Evolutionary conservation across 2,329 filamentous ascomycete species (phyloP).

Genomic region (Pseudocercospora musae): DNA sequence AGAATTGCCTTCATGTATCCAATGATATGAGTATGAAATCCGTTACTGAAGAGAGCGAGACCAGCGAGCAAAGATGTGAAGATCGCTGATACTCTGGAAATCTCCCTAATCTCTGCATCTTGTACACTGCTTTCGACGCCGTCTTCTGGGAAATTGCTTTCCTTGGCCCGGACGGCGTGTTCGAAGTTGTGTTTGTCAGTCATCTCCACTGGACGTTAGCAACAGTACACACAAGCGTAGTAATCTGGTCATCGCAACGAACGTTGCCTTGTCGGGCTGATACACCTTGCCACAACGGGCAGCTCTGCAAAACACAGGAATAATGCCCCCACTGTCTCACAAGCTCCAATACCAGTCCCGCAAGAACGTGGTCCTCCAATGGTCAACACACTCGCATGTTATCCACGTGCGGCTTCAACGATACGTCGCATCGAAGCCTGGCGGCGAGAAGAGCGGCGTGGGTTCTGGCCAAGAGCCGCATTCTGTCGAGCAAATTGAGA

Average conservation of each 20-base stretch:
- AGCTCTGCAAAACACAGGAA: neutral
- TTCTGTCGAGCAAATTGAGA: neutral
- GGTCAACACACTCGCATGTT: neutral
- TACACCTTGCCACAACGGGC: neutral
- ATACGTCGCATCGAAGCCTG: neutral
- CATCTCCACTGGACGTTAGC: neutral
- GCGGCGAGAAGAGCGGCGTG: neutral
- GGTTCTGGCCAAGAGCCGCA: neutral
- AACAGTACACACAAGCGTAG: neutral
- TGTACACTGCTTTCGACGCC: slow-evolving; percentile 4
- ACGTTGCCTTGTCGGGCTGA: neutral
- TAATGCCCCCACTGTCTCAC: neutral
- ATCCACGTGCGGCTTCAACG: neutral
- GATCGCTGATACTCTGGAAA: slow-evolving; percentile 34
- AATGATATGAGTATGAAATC: slow-evolving; percentile 44
- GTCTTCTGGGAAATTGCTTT: slow-evolving; percentile 5
- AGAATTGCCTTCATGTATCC: slow-evolving; percentile 45
- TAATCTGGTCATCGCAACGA: neutral
- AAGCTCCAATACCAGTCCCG: neutral
- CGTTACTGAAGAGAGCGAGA: slow-evolving; percentile 37
- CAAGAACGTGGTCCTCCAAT: neutral
- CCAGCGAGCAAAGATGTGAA: slow-evolving; percentile 47
- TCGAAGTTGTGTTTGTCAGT: neutral
- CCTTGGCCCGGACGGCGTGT: slow-evolving; percentile 1
- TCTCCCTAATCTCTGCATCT: slow-evolving; percentile 9